phyloP scores from a whole-genome alignment of 495 filamentous ascomycete species.

The Pseudotulostoma volvatum region DNA sequence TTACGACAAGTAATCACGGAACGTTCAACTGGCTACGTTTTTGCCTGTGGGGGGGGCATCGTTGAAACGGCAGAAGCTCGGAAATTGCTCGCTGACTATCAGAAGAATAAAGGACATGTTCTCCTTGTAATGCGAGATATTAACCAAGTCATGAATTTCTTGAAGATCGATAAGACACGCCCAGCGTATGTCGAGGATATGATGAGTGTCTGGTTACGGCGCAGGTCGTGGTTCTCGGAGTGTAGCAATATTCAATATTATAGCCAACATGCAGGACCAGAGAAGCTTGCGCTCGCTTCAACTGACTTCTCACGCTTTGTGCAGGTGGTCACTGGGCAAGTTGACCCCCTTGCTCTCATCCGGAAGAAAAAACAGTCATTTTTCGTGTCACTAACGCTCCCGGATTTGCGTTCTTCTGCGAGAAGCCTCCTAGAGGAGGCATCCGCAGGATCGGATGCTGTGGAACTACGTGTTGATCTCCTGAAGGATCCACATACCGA shows the following conservation, averaged over 20 bases:
- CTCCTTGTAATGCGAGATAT: slow-evolving; percentile 78
- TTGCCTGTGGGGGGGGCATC: slow-evolving; percentile 87
- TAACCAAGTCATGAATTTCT: slow-evolving; percentile 73
- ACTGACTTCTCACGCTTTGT: slow-evolving; percentile 73
- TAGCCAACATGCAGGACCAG: slow-evolving; percentile 45
- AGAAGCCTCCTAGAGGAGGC: slow-evolving; percentile 54
- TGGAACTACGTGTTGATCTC: slow-evolving; percentile 87
- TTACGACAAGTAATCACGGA: slow-evolving; percentile 58
- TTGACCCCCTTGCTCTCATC: slow-evolving; percentile 44
- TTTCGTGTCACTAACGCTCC: slow-evolving; percentile 82
- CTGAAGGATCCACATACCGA: slow-evolving; percentile 52
- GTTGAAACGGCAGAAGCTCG: slow-evolving; percentile 79
- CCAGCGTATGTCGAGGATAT: slow-evolving; percentile 92
- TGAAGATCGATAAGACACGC: slow-evolving; percentile 77
- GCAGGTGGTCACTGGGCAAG: slow-evolving; percentile 50
- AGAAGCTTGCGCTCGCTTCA: slow-evolving; percentile 40
- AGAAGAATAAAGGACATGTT: slow-evolving; percentile 71
- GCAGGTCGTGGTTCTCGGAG: slow-evolving; percentile 79
- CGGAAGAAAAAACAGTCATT: slow-evolving; percentile 64
- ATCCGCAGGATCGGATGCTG: slow-evolving; percentile 76
- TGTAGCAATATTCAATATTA: slow-evolving; percentile 95
- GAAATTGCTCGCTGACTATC: slow-evolving; percentile 54
- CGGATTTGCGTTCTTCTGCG: slow-evolving; percentile 45
- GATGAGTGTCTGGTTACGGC: slow-evolving; percentile 77
- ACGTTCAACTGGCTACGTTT: slow-evolving; percentile 58